Evolutionary conservation across 2,329 filamentous ascomycete genomes (phyloP), one percentile per base, ranked within the genome.

Genomic region (Xylariaceae sp.): DNA sequence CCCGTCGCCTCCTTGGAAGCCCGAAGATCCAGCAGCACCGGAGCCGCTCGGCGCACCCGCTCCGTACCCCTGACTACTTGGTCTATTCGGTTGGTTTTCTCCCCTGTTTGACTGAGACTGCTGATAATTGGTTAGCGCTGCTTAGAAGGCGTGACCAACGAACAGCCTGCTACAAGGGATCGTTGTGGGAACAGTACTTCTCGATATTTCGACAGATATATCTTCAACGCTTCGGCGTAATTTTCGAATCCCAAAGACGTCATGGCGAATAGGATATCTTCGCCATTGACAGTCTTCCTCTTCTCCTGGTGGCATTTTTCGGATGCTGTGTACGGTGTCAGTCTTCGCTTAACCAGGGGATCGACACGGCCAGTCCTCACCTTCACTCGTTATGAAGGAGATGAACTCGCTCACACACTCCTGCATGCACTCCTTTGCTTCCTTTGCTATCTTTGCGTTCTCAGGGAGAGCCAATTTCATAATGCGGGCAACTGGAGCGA

Each of bases 401-500:
- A 99, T 99, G 76, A 99, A 99, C 78, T 99, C 95, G 86, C 93
- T 97, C 56, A 99, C 95, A 72, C 95, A 99, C 76, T 99, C 95
- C 76, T 99, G 95, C 95, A 99, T 98, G 78, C 95, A 99, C 74
- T 99, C 95, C 76, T 99, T 99, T 53, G 95, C 95, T 74, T 99
- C 95, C 74, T 99, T 99, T 57, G 93, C 93, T 60, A 99, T 99
- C 78, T 99, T 99, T 66, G 95, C 95, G 72, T 99, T 99, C 65
- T 99, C 95, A 49, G 95, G 95, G 47, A 99, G 82, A 6, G 95
- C 95, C 68, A 92, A 89, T 77, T 99, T 99, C 95, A 99, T 99
- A 75, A 99, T 98, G 54, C 95, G 89, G 65, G 95, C 95, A 70
- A 99, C 95, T 99, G 89, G 87, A 77, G 87, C 89, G 85, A 91